Evolutionary conservation across 2,329 filamentous ascomycete species (phyloP), one percentile per base, ranked within the genome.

Genomic region (Fusarium redolens): DNA sequence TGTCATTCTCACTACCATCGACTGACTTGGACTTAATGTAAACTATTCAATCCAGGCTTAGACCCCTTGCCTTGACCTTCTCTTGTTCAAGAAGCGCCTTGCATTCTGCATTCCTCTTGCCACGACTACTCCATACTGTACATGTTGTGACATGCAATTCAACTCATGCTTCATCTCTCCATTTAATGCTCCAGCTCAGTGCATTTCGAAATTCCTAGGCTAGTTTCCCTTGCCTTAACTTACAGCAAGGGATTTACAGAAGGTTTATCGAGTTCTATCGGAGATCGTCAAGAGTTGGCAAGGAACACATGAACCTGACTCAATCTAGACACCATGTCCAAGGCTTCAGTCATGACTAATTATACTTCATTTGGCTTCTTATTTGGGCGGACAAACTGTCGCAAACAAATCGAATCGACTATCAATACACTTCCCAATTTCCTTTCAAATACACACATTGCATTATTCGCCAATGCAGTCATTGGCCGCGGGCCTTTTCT

Each of bases 351-450:
- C 45, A 33, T 54, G 44, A 33, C 30, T 50, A 61, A 63, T 55
- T 64, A 65, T 58, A 45, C 50, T 61, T 73, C 47, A 61, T 68
- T 68, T 64, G 47, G 43, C 47, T 60, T 61, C 64, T 74, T 54
- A 55, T 65, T 56, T 51, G 45, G 55, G 47, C 40, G 41, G 58
- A 61, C 43, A 51, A 45, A 67, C 25, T 54, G 47, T 67, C 56
- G 33, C 62, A 67, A 67, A 66, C 51, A 51, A 30, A 68, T 51
- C 28, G n/a, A 54, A 43, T 56, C 58, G 64, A 64, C 67, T 73
- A 74, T 59, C 58, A 71, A 58, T 73, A 73, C 71, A 72, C 55
- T 58, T 51, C 31, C 59, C 41, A 45, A 48, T 57, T 47, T 71
- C 59, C 51, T 62, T 43, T n/a, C 50, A 58, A 54, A 43, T 47